These are phyloP conservation scores for Macadamia tetraphylla DNA, from an alignment of 164 flowering plant species.

Conservation along the genomic window DNA sequence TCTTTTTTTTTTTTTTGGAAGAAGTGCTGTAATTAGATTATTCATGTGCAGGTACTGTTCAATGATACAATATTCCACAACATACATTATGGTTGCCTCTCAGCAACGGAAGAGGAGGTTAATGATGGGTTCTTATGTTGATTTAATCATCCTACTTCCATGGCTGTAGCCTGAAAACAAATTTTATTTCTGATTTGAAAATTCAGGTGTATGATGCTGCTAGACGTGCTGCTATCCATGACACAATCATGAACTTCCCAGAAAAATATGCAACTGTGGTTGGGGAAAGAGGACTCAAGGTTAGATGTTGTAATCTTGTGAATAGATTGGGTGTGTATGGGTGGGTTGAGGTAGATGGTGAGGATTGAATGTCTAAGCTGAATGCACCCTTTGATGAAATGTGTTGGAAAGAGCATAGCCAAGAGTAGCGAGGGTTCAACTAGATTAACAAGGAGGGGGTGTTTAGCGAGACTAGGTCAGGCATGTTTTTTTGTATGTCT, in stretches of 20 bases:
- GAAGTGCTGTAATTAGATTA: not conserved
- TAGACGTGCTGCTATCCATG: constrained; percentile 87
- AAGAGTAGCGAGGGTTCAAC: no score
- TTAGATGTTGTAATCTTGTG: constrained; percentile 22
- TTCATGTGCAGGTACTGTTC: constrained; percentile 71
- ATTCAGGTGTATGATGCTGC: constrained; percentile 92
- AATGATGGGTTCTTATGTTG: constrained; percentile 3
- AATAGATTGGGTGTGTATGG: not conserved
- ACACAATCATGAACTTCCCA: constrained; percentile 88
- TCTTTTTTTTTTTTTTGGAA: no score
- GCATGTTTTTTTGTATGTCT: no score
- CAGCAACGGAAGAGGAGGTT: constrained; percentile 91
- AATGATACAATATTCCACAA: constrained; percentile 95
- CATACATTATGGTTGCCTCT: constrained; percentile 83
- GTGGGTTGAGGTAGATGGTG: no score
- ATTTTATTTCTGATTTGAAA: constrained; percentile 1
- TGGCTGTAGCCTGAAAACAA: not conserved
- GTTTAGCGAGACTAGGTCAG: no score
- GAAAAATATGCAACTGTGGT: constrained; percentile 79
- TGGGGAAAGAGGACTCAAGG: constrained; percentile 99
- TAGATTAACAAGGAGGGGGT: no score
- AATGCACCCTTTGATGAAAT: no score
- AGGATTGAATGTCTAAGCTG: no score
- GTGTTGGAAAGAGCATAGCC: no score
- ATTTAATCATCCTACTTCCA: not conserved